A percentile compares a stretch with the other conserved stretches of the same genome.
Evolutionary conservation across 768 basidiomycete genomes (phyloP).

Genomic region (Trametes villosa): DNA sequence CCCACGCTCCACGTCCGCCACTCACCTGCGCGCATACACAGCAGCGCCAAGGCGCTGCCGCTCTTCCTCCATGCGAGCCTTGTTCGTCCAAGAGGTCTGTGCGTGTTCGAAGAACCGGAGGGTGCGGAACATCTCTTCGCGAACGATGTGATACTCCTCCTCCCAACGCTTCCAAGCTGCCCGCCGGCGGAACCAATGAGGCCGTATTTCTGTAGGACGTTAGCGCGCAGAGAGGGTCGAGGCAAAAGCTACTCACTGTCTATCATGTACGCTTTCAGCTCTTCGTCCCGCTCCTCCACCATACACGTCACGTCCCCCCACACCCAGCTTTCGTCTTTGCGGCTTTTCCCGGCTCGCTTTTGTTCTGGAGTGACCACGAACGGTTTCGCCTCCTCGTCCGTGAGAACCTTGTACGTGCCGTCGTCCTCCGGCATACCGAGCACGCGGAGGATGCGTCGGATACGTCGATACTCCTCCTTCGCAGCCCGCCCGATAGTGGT

Average conservation of each 20-base stretch:
- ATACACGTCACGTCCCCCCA: background rate
- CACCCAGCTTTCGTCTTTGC: background rate
- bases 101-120: background rate
- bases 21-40: background rate
- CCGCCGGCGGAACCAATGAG: constrained; percentile 6
- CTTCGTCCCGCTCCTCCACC: background rate
- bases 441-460: background rate
- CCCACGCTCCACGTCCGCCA: too few species aligned
- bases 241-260: background rate
- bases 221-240: background rate
- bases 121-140: background rate
- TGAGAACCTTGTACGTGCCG: background rate
- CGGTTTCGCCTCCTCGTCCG: background rate
- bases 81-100: background rate
- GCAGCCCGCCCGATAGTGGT: background rate
- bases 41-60: background rate
- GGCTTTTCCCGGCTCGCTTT: background rate
- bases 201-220: background rate
- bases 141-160: background rate
- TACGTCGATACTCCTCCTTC: background rate
- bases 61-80: background rate
- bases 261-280: background rate
- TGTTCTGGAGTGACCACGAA: background rate
- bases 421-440: too few species aligned
- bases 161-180: constrained; percentile 1